Base-by-base conservation (phyloP, 768 basidiomycete genomes). In the Termitomyces sp. region DNA sequence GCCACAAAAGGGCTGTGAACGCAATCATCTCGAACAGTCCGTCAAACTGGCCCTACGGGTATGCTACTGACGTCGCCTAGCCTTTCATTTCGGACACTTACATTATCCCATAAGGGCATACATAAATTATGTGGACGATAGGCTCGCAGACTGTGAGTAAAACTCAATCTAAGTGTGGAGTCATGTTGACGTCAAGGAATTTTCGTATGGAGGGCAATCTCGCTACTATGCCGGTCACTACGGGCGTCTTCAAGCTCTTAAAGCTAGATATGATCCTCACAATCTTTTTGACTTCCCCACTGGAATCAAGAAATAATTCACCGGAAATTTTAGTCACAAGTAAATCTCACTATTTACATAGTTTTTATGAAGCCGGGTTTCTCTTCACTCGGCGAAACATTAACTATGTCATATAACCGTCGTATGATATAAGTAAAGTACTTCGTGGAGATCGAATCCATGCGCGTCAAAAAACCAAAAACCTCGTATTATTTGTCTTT, bases 251-350 rank as follows among this genome's bases (percentile, higher is more conserved):
- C 58, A 62, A 37, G 57, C 59, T 12, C 51, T 76, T 26, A 77
- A 77, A 53, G 49, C 59, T 14, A 54, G 44, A 21, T 64, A 71
- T 32, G 75, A 77, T 56, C 76, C 76, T 1, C 54, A 62, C 3
- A 63, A 71, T 32, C 60, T 72, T 1, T 78, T 78, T 45, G 60
- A 65, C n/a, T 77, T 77, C 65, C 74, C 74, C 0, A 65, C 64
- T 22, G 65, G 64, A 19, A 67, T 74, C 10, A 60, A n/a, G 11
- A 37, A n/a, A 5, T 49, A 15, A 48, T 17, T 15, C 7, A 21
- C 3, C 26, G 8, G 2, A 9, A 9, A 45, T 12, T 34, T 5
- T 34, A 34, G 3, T 34, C 34, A 34, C 34, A 34, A 34, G 12
- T 12, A 34, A 14, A 34, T 34, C 10, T 10, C 9, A 32, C 9